Evolutionary conservation across 192 early-diverging fungal genomes (phyloP).

Genomic region (Coemansia sp.): DNA sequence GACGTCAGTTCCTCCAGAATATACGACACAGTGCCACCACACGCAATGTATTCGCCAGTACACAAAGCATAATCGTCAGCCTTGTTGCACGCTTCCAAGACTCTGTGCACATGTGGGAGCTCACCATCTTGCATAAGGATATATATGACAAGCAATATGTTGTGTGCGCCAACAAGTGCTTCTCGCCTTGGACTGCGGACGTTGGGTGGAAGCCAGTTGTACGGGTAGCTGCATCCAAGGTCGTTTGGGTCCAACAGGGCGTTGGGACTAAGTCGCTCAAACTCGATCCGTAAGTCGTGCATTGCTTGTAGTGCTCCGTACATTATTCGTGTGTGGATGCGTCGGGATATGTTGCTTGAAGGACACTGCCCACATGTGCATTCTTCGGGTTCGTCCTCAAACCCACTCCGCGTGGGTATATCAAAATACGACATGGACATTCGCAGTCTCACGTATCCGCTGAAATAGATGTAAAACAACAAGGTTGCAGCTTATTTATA

Average conservation of each 20-base stretch:
- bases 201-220: conserved; percentile 41
- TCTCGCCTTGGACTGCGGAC: conserved; percentile 24
- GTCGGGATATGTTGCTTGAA: conserved; percentile 22
- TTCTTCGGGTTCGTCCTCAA: background rate
- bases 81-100: conserved; percentile 31
- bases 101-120: conserved; percentile 16
- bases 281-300: conserved; percentile 31
- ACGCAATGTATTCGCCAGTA: conserved; percentile 28
- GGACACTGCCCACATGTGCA: conserved; percentile 45
- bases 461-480: background rate
- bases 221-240: conserved; percentile 33
- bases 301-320: conserved; percentile 42
- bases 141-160: conserved; percentile 45
- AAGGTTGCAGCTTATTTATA: background rate
- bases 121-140: conserved; percentile 37
- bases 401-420: background rate
- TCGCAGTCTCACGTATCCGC: background rate
- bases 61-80: conserved; percentile 15
- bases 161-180: conserved; percentile 38
- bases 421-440: conserved; percentile 22
- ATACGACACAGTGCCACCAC: conserved; percentile 38
- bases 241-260: conserved; percentile 15
- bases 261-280: conserved; percentile 18
- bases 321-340: conserved; percentile 32
- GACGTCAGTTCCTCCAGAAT: conserved; percentile 38